Base-by-base conservation (phyloP, 2,329 filamentous ascomycete species). In the Fusarium chuoi region DNA sequence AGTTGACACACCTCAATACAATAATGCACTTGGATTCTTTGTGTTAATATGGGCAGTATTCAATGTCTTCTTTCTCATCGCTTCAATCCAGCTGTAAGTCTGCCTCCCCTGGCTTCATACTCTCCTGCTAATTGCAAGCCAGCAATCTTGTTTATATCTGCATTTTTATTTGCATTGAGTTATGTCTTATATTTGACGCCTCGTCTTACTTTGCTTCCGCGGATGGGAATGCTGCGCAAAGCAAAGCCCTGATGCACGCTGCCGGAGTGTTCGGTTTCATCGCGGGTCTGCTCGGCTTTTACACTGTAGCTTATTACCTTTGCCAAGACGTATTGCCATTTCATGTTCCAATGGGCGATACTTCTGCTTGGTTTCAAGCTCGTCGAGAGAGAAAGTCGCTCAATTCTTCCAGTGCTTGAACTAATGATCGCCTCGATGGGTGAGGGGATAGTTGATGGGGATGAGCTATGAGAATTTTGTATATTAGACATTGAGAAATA, bases 11-110 rank as follows among this genome's bases (percentile, higher is more conserved):
- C 54, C 65, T 12, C 28, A 68, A 44, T 78, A 70, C 59, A 77
- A 79, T 18, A 79, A 78, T 39, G 76, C 78, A 3, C 60, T 79
- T 24, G 78, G 76, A 1, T 78, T 79, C 48, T 79, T 77, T n/a
- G 59, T 78, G 18, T 46, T 79, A 14, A 54, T 78, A n/a, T 79
- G 74, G 77, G 76, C 66, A 15, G 77, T 79, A 3, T 66, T 78
- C n/a, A 77, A 79, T n/a, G 38, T 75, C 6, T 78, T 79, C 48
- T 79, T 78, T 62, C 68, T 78, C 22, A 74, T 79, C 56, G 75
- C 72, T 14, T 74, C 71, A 3, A 46, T 75, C 15, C 62, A 72
- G 26, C 62, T 75, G 76, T 74, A 59, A 59, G 75, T 63, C 13
- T 17, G 41, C 4, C 6, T 28, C 14, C 10, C 26, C 6, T 5